phyloP scores from a whole-genome alignment of 2,329 filamentous ascomycete species.

The Pyrenochaeta sp. region DNA sequence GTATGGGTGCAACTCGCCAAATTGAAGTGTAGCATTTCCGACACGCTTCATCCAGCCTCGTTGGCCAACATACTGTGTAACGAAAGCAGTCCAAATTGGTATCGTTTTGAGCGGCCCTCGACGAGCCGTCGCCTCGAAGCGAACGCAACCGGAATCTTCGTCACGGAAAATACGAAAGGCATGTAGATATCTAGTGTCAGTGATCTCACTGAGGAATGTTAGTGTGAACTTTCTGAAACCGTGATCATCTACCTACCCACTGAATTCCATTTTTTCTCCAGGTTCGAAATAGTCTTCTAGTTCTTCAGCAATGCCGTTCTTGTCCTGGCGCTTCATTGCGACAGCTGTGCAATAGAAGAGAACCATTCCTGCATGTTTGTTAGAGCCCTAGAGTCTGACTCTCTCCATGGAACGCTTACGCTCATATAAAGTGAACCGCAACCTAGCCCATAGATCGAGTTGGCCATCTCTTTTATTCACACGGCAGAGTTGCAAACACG shows the following conservation, averaged over 20 bases:
- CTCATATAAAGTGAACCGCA: constrained; percentile 65
- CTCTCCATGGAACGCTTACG: constrained; percentile 45
- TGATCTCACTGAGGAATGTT: constrained; percentile 56
- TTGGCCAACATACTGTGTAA: constrained; percentile 54
- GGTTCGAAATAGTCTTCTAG: constrained; percentile 61
- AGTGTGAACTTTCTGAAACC: constrained; percentile 2
- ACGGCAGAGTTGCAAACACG: constrained; percentile 53
- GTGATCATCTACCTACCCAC: constrained; percentile 51
- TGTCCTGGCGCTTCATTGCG: constrained; percentile 66
- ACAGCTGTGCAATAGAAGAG: constrained; percentile 66
- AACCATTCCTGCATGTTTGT: constrained; percentile 58
- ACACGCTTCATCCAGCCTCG: constrained; percentile 59
- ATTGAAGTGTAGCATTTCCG: constrained; percentile 54
- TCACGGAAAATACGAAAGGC: constrained; percentile 65
- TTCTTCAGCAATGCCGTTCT: constrained; percentile 46
- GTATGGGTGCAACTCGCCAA: constrained; percentile 62
- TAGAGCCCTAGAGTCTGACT: constrained; percentile 7
- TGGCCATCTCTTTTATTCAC: constrained; percentile 51
- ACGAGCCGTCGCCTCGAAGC: constrained; percentile 65
- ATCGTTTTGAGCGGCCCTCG: constrained; percentile 62
- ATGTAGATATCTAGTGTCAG: constrained; percentile 62
- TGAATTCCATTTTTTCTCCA: constrained; percentile 56
- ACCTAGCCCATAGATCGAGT: constrained; percentile 61
- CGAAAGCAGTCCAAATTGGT: constrained; percentile 66
- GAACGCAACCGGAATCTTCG: constrained; percentile 58